These are phyloP conservation scores for Vitis hybrid DNA, from an alignment of 177 flowering plant genomes.

Conservation along the genomic window DNA sequence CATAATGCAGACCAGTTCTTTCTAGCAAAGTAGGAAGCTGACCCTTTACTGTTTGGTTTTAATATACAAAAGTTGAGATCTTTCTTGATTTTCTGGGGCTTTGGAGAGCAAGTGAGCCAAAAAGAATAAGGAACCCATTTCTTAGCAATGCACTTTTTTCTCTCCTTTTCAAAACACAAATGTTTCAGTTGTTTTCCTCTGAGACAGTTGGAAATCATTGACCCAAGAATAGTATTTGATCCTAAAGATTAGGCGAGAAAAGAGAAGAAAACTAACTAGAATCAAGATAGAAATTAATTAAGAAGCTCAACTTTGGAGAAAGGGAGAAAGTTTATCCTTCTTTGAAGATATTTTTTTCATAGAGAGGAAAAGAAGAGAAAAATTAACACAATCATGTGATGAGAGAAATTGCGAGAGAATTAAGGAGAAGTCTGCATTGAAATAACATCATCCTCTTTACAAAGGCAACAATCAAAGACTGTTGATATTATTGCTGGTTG, in stretches of 20 bases:
- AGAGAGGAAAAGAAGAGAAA: neutral
- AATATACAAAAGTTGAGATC: neutral
- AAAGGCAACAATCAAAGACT: slow-evolving; percentile 12
- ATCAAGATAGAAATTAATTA: neutral
- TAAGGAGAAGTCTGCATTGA: slow-evolving; percentile 11
- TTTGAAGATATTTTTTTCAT: neutral
- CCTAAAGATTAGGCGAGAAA: neutral
- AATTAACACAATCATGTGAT: slow-evolving; percentile 7
- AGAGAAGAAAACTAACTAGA: slow-evolving; percentile 2
- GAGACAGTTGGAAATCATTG: neutral
- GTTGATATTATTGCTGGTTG: slow-evolving; percentile 15
- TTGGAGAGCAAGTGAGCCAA: neutral
- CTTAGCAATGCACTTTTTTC: neutral
- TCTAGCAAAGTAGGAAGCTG: slow-evolving; percentile 14
- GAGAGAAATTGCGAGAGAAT: neutral
- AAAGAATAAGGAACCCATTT: neutral
- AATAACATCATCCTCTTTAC: slow-evolving; percentile 18
- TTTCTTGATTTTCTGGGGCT: neutral
- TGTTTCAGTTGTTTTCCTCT: neutral
- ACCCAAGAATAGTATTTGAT: neutral
- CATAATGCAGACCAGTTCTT: slow-evolving; percentile 3
- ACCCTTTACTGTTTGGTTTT: slow-evolving; percentile 13
- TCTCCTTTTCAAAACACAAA: neutral
- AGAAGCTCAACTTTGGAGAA: too few species aligned
- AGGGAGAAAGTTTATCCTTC: neutral